phyloP scores from a whole-genome alignment of 129 eudicot species.

The Flaveria ramosissima region DNA sequence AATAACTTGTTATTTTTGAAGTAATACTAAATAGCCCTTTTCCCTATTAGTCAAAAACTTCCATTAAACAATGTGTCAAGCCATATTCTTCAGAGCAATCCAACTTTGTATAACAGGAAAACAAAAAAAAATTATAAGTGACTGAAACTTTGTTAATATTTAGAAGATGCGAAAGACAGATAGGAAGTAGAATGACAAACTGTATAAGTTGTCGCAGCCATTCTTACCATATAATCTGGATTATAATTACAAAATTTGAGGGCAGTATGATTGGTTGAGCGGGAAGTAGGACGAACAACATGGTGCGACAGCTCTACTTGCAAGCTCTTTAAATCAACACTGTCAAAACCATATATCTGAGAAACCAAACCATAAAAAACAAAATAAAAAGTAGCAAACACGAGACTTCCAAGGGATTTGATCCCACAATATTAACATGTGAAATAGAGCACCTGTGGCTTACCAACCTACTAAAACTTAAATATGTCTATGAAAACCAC shows the following conservation, averaged over 20 bases:
- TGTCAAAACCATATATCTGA: slow-evolving; percentile 59
- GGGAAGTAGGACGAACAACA: slow-evolving; percentile 79
- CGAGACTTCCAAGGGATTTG: slow-evolving; percentile 27
- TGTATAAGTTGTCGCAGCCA: background rate
- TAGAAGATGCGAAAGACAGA: background rate
- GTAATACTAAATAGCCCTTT: too few relatives aligned
- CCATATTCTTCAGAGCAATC: too few relatives aligned
- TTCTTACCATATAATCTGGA: slow-evolving; percentile 52
- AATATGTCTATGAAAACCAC: background rate
- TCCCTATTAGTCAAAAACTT: too few relatives aligned
- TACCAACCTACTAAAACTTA: slow-evolving; percentile 14
- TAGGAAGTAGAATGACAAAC: slow-evolving; percentile 1
- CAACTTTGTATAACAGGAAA: too few relatives aligned
- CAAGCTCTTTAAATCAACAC: slow-evolving; percentile 92
- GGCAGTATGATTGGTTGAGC: slow-evolving; percentile 71
- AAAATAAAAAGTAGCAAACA: slow-evolving; percentile 32
- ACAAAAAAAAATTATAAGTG: too few relatives aligned
- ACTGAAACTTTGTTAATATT: too few relatives aligned
- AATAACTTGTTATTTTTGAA: too few relatives aligned
- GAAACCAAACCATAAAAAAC: slow-evolving; percentile 3
- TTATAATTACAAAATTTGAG: slow-evolving; percentile 60
- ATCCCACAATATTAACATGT: slow-evolving; percentile 28
- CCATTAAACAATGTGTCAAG: too few relatives aligned
- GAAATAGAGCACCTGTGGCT: background rate
- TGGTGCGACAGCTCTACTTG: slow-evolving; percentile 71